Base-by-base conservation (phyloP, 495 filamentous ascomycete species). In the Venustampulla echinocandica region DNA sequence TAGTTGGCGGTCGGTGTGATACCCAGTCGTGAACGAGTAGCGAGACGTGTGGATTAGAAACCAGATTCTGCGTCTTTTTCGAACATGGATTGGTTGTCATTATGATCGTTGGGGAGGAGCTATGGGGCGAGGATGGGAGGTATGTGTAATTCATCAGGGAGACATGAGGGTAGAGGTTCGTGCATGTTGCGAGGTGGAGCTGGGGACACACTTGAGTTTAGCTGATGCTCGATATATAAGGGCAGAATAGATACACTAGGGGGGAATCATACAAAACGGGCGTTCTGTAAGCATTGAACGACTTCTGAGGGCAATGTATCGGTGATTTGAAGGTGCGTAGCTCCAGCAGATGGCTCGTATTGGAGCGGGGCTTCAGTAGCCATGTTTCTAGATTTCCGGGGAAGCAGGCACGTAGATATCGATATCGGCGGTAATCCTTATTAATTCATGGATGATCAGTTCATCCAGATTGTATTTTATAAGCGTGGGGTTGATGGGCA, bases 121-220 rank as follows among this genome's bases (percentile, higher is more conserved):
- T 75, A 66, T 80, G 90, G 14, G 88, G 86, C 4, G 86, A 85
- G 0, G 75, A 78, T 14, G 90, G 84, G 43, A 98, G 85, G 69
- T 95, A 98, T 58, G 92, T 96, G 70, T 96, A 98, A 68, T 94
- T 95, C 92, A 98, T 98, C 53, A 98, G 80, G 20, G 87, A 90
- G 61, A 97, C 85, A 67, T 98, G 92, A 13, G 92, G 92, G 56
- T 77, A 76, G 61, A 90, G 79, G 56, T 78, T 73, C 61, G 75
- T 76, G 64, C 81, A 90, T 46, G 92, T 98, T 52, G 92, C 90
- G 23, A 98, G 81, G 63, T 98, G 93, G 47, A 98, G 88, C 88
- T 95, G 52, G 10, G 24, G 17, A 17, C 33, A 21, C 40, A 21
- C 19, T 40, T 49, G 34, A 37, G 42, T 21, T n/a, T n/a, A n/a